These are phyloP conservation scores for Fragaria ananassa DNA, from an alignment of 306 rosid species.

Conservation along the genomic window DNA sequence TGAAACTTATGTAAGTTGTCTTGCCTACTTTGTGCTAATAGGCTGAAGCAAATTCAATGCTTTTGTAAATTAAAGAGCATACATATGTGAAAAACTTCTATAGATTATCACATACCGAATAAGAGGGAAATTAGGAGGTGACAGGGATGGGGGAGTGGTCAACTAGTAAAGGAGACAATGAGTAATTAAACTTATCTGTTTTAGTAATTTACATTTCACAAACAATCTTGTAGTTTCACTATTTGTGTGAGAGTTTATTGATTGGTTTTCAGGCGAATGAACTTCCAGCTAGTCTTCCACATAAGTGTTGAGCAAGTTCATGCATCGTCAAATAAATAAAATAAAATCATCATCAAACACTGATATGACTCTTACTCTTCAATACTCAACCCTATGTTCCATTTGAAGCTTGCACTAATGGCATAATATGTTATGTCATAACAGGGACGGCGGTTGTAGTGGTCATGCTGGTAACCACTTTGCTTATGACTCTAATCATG, in stretches of 20 bases:
- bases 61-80: background rate
- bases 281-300: background rate
- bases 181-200: background rate
- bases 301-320: background rate
- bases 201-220: background rate
- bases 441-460: slow-evolving; percentile 94
- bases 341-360: background rate
- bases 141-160: background rate
- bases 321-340: background rate
- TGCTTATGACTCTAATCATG: slow-evolving; percentile 91
- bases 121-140: background rate
- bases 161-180: background rate
- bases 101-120: background rate
- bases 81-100: background rate
- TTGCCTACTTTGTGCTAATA: background rate
- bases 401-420: slow-evolving; percentile 12
- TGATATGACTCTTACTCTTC: background rate
- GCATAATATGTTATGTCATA: slow-evolving; percentile 24
- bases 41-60: background rate
- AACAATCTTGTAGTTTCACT: background rate
- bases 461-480: slow-evolving; percentile 86
- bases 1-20: background rate
- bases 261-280: background rate
- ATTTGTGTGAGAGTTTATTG: background rate
- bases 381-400: background rate